These are phyloP conservation scores for Phytophthora crassamura DNA, from an alignment of 352 stramenopile genomes.

Conservation along the genomic window DNA sequence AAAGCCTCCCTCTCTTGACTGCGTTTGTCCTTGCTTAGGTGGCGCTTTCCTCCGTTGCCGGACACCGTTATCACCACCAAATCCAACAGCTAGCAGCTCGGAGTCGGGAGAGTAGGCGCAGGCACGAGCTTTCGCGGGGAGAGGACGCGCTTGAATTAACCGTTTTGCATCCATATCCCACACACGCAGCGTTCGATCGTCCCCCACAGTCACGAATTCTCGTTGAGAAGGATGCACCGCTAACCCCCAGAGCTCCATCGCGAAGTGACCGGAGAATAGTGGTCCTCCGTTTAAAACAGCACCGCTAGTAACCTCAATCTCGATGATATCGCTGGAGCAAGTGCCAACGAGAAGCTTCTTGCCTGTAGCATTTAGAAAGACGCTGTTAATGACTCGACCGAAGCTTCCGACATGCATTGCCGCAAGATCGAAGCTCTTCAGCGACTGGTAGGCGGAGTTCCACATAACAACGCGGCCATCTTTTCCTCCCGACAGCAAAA, in stretches of 20 bases:
- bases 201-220: conserved; percentile 76
- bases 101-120: conserved; percentile 91
- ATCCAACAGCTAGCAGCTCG: conserved; percentile 83
- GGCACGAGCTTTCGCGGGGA: conserved; percentile 66
- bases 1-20: conserved; percentile 59
- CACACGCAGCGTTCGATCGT: conserved; percentile 83
- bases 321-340: conserved; percentile 89
- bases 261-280: conserved; percentile 72
- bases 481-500: conserved; percentile 71
- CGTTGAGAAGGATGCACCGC: conserved; percentile 70
- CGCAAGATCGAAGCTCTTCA: conserved; percentile 70
- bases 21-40: conserved; percentile 26
- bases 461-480: conserved; percentile 78
- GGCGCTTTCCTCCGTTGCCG: conserved; percentile 37
- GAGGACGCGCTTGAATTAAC: conserved; percentile 42
- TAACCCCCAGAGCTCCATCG: conserved; percentile 83
- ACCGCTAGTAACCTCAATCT: conserved; percentile 53
- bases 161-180: conserved; percentile 81
- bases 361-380: conserved; percentile 47
- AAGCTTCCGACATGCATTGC: conserved; percentile 47
- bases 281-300: conserved; percentile 45
- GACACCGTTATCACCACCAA: conserved; percentile 66
- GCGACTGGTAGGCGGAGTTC: conserved; percentile 68
- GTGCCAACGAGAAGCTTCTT: conserved; percentile 84
- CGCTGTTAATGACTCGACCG: conserved; percentile 51